Base-by-base conservation (phyloP, 352 stramenopile species). In the Pythium rishiriense region DNA sequence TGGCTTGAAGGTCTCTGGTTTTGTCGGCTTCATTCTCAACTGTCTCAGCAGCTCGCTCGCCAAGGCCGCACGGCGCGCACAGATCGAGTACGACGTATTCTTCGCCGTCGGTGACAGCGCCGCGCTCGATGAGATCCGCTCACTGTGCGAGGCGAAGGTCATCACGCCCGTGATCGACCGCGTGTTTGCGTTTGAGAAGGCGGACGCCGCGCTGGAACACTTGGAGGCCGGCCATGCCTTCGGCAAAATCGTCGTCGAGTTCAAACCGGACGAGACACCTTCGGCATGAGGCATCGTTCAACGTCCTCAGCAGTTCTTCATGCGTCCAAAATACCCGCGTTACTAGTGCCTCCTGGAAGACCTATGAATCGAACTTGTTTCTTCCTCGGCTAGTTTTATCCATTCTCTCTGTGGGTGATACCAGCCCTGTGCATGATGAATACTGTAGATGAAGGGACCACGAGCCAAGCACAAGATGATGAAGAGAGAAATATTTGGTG, bases 121-220 rank as follows among this genome's bases (percentile, higher is more conserved):
- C 3, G 65, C 69, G 17, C 76, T 92, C 66, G 68, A 79, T 6
- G 79, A 92, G 68, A 71, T 91, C 29, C 68, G 78, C 3, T 33
- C 61, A 28, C 66, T 88, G 15, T 79, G 71, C 21, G 77, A 90
- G 41, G 56, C 74, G 31, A 68, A 70, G 12, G 56, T 64, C 39
- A 66, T 91, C 24, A 72, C 65, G 19, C 80, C 80, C 11, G 75
- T 92, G 46, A 72, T 92, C 28, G 79, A 90, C 74, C 85, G 86
- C 49, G 77, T 88, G 21, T 90, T 84, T 49, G 67, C 75, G 2
- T 90, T 92, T 50, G 83, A 88, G 51, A 87, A 87, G 49, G 77
- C 79, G 0, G 60, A 88, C 35, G 72, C 72, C 8, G 83, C 83
- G 8, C 70, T 92, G 37, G 81, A 90, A 53, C 84, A 88, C 55